A percentile compares a stretch with the other conserved stretches of the same genome.
Evolutionary conservation across 2,329 filamentous ascomycete species (phyloP).

Genomic region (Ceratocystis huliohia): DNA sequence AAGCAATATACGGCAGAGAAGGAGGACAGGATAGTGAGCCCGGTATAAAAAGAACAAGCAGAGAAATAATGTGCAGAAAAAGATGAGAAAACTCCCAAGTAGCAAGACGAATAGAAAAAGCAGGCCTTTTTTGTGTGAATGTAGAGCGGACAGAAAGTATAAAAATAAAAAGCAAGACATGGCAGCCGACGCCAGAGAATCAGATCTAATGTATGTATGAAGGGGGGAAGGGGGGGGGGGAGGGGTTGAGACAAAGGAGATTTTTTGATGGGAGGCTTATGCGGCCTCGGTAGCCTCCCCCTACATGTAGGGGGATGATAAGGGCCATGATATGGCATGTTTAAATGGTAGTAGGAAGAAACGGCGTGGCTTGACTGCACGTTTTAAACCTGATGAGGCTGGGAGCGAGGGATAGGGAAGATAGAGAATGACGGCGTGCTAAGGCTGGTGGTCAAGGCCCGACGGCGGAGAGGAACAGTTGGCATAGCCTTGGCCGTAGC

Average conservation of each 20-base stretch:
- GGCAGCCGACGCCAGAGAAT: background rate
- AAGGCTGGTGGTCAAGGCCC: slow-evolving; percentile 37
- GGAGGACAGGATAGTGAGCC: background rate
- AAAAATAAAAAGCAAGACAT: slow-evolving; percentile 4
- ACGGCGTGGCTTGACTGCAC: background rate
- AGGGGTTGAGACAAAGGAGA: background rate
- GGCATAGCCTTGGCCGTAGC: slow-evolving; percentile 18
- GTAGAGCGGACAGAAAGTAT: background rate
- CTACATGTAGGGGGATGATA: background rate
- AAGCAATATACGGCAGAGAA: slow-evolving; percentile 4
- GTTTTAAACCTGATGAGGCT: slow-evolving; percentile 8
- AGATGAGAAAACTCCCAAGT: background rate
- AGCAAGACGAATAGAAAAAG: background rate
- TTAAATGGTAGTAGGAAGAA: background rate
- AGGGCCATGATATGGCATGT: background rate
- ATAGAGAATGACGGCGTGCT: slow-evolving; percentile 35
- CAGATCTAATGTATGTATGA: background rate
- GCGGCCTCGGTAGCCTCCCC: background rate
- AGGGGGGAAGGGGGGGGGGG: background rate
- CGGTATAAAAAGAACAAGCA: slow-evolving; percentile 8
- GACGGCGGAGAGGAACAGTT: slow-evolving; percentile 26
- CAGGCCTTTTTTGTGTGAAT: background rate
- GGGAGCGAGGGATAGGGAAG: slow-evolving; percentile 33
- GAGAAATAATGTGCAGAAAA: slow-evolving; percentile 17
- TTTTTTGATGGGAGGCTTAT: background rate